Percentiles rank a stretch among this genome's conserved stretches.
Conservation (phyloP, 371 early-diverging fungal species). For the Chytridium lagenaria region DNA sequence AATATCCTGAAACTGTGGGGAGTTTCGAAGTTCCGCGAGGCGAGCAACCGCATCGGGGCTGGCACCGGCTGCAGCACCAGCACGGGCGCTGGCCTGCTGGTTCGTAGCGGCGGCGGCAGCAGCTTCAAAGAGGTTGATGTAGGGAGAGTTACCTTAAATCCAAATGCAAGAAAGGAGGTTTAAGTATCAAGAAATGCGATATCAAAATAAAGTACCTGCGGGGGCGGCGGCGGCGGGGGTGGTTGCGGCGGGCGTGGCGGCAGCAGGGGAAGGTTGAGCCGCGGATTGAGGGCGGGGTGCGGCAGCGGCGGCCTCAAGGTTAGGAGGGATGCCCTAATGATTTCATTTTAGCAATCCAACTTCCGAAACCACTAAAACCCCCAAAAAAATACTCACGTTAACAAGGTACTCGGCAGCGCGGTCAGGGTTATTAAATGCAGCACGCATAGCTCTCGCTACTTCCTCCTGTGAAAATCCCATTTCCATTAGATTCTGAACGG, state of each 20-base stretch:
- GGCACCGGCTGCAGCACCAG: slow-evolving; percentile 26
- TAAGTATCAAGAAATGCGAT: too few relatives aligned
- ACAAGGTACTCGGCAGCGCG: slow-evolving; percentile 96
- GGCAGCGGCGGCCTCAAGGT: slow-evolving; percentile 2
- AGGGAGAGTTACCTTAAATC: slow-evolving; percentile 19
- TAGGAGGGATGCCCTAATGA: slow-evolving; percentile 21
- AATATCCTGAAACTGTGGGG: slow-evolving; percentile 91
- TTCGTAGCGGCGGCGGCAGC: slow-evolving; percentile 47
- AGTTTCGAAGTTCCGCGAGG: slow-evolving; percentile 69
- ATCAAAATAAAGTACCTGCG: slow-evolving; percentile 2
- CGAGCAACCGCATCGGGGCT: slow-evolving; percentile 10
- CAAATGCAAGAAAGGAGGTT: background rate
- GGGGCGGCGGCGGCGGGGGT: background rate
- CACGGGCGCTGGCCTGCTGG: slow-evolving; percentile 30
- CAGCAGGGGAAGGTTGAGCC: background rate
- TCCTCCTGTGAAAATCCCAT: slow-evolving; percentile 94
- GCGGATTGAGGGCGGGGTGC: slow-evolving; percentile 2
- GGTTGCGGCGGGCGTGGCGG: background rate
- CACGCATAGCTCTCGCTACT: slow-evolving; percentile 89
- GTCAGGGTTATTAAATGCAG: slow-evolving; percentile 96
- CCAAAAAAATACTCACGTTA: slow-evolving; percentile 63
- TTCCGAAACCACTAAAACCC: slow-evolving; percentile 19
- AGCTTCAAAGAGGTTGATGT: slow-evolving; percentile 58
- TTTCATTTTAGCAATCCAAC: too few relatives aligned
- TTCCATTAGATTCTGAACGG: slow-evolving; percentile 86